A percentile compares a stretch with the other conserved stretches of the same genome.
These are phyloP conservation scores for Arabidopsis hybrid DNA, from an alignment of 441 rosid genomes.

Conservation along the genomic window DNA sequence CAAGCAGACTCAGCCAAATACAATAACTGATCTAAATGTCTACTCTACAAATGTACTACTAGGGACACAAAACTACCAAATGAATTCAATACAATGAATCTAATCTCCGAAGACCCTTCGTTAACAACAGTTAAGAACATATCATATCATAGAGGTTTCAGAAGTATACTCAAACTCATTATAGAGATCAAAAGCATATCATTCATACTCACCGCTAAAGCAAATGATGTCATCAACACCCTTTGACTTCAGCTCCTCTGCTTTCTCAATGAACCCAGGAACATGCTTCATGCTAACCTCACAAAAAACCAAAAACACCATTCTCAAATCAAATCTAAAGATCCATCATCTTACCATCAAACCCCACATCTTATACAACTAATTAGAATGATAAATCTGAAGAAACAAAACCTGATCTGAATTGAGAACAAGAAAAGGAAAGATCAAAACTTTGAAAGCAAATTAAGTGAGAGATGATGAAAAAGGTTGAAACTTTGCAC, in stretches of 20 bases:
- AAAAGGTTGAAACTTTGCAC: conserved; percentile 41
- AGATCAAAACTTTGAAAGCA: too few relatives aligned
- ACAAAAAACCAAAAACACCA: not conserved
- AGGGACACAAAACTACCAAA: too few relatives aligned
- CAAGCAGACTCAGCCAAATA: too few relatives aligned
- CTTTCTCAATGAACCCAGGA: conserved; percentile 90
- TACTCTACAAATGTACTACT: too few relatives aligned
- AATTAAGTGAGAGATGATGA: too few relatives aligned
- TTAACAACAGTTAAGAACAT: too few relatives aligned
- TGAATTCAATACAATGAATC: too few relatives aligned
- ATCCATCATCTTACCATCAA: conserved; percentile 7
- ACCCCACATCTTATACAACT: not conserved
- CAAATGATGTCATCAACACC: conserved; percentile 80
- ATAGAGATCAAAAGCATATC: not conserved
- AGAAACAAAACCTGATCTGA: too few relatives aligned
- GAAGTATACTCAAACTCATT: not conserved
- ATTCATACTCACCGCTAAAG: conserved; percentile 66
- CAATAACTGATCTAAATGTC: too few relatives aligned
- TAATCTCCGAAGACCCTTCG: too few relatives aligned
- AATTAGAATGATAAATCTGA: not conserved
- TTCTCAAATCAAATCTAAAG: conserved; percentile 12
- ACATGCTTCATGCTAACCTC: conserved; percentile 79
- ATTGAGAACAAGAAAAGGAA: too few relatives aligned
- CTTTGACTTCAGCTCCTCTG: conserved; percentile 80
- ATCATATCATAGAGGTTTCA: not conserved